Evolutionary conservation across 75 land plant species (phyloP).

Genomic region (Picea glauca): DNA sequence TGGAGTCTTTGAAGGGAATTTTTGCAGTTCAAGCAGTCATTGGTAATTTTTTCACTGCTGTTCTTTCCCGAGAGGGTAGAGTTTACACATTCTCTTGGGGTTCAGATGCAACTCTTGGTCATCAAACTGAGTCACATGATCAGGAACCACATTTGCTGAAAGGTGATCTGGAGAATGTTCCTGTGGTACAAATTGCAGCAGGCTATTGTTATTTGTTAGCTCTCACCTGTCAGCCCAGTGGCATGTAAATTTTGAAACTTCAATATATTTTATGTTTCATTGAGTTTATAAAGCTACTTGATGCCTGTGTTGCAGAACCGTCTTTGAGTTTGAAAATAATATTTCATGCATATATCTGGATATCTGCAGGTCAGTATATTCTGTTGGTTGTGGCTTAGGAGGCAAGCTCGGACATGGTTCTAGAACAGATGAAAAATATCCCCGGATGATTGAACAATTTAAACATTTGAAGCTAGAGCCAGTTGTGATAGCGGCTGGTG

Average conservation of each 20-base stretch:
- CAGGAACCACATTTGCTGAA: slow-evolving; percentile 53
- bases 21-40: slow-evolving; percentile 91
- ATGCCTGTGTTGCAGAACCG: background rate
- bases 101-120: slow-evolving; percentile 65
- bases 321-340: background rate
- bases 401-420: slow-evolving; percentile 92
- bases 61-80: slow-evolving; percentile 75
- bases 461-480: slow-evolving; percentile 67
- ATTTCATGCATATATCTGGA: background rate
- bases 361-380: slow-evolving; percentile 76
- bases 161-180: slow-evolving; percentile 73
- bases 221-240: slow-evolving; percentile 76
- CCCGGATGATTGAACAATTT: slow-evolving; percentile 70
- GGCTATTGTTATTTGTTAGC: slow-evolving; percentile 91
- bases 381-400: slow-evolving; percentile 93
- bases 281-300: background rate
- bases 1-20: slow-evolving; percentile 73
- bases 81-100: slow-evolving; percentile 95
- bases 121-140: slow-evolving; percentile 73
- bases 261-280: background rate
- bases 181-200: slow-evolving; percentile 94
- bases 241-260: slow-evolving; percentile 56
- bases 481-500: slow-evolving; percentile 77
- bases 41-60: slow-evolving; percentile 93
- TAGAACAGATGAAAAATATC: slow-evolving; percentile 68